These are phyloP conservation scores for Colletotrichum paranaense DNA, from an alignment of 2,329 filamentous ascomycete genomes.

Conservation along the genomic window DNA sequence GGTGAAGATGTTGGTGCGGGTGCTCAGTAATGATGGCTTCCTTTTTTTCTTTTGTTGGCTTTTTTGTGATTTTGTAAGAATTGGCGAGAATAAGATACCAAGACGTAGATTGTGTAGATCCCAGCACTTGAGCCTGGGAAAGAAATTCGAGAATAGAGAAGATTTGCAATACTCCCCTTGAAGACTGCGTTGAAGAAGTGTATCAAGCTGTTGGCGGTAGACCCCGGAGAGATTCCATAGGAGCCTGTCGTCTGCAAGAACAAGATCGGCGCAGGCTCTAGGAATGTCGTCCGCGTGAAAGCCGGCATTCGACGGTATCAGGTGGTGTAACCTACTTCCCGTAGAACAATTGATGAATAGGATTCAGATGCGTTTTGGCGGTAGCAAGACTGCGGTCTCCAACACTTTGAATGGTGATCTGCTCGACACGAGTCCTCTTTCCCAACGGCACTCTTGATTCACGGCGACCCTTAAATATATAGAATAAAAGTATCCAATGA, in stretches of 20 bases:
- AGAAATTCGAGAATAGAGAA: not conserved
- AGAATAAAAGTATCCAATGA: not conserved
- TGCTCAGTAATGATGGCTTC: not conserved
- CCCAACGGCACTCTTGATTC: not conserved
- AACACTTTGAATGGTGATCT: not conserved
- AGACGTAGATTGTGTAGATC: not conserved
- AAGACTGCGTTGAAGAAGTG: not conserved
- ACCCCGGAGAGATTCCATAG: no score
- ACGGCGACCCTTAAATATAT: not conserved
- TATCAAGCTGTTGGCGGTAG: not conserved
- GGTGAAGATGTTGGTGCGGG: not conserved
- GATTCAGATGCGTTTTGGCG: not conserved
- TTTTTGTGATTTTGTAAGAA: not conserved
- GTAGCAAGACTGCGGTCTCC: not conserved
- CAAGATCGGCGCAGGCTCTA: not conserved
- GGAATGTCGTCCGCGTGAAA: no score
- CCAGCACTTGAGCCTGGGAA: not conserved
- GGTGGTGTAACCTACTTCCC: not conserved
- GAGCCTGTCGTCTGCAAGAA: no score
- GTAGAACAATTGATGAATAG: not conserved
- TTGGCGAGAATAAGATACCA: not conserved
- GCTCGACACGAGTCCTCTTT: not conserved
- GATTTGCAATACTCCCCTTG: not conserved
- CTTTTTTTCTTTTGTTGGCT: not conserved
- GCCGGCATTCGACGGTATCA: not conserved